Percentiles rank a stretch among this genome's conserved stretches.
Evolutionary conservation across 179 eudicot genomes (phyloP).

Genomic region (Silene coronaria): DNA sequence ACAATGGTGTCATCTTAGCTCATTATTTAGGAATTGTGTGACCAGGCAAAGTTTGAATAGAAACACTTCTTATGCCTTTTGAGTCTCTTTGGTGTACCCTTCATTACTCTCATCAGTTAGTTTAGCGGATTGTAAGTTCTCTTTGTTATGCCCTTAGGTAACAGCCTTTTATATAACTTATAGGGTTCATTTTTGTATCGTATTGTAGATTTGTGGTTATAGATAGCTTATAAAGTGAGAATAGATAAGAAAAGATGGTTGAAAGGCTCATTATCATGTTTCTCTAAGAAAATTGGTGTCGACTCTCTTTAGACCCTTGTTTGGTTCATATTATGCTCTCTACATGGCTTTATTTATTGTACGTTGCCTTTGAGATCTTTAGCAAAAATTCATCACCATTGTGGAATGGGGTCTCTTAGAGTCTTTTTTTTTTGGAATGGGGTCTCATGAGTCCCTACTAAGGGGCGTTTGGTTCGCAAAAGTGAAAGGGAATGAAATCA

Average conservation of each 20-base stretch:
- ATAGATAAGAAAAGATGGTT: neutral
- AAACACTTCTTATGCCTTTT: too few relatives aligned
- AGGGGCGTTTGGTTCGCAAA: too few relatives aligned
- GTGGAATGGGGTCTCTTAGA: neutral
- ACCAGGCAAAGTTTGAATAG: too few relatives aligned
- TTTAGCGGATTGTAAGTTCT: neutral
- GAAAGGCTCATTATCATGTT: neutral
- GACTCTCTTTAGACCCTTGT: neutral
- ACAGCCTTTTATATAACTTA: neutral
- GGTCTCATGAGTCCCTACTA: too few relatives aligned
- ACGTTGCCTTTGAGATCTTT: neutral
- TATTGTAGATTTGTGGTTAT: neutral
- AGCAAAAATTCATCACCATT: neutral
- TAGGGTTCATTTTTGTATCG: neutral
- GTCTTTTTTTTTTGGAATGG: too few relatives aligned
- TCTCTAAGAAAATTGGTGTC: neutral
- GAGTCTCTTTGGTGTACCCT: too few relatives aligned
- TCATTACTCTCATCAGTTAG: too few relatives aligned
- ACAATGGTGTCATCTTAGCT: too few relatives aligned
- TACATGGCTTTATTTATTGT: neutral
- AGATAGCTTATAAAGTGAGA: neutral
- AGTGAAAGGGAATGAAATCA: too few relatives aligned
- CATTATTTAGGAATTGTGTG: too few relatives aligned
- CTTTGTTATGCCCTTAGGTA: neutral
- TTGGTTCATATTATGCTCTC: neutral